phyloP scores from a whole-genome alignment of 2,329 filamentous ascomycete species.

The Rasamsonia emersonii region DNA sequence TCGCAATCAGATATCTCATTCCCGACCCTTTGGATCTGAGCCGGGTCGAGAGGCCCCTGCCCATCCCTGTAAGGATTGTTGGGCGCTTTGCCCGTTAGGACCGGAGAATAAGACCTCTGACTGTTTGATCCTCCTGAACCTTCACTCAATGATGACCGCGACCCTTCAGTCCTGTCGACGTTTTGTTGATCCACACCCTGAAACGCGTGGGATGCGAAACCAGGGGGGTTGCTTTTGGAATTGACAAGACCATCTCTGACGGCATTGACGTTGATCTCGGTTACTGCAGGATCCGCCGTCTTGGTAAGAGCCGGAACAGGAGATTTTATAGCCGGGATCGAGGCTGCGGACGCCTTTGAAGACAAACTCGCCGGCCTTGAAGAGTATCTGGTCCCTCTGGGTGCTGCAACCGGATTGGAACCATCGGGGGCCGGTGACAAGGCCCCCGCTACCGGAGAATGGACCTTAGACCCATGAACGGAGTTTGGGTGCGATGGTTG shows the following conservation, averaged over 20 bases:
- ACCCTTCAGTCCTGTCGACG: conserved; percentile 22
- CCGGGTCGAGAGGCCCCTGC: conserved; percentile 11
- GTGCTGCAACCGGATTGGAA: conserved; percentile 11
- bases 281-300: conserved; percentile 37
- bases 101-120: conserved; percentile 24
- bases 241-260: conserved; percentile 19
- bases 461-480: conserved; percentile 27
- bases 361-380: conserved; percentile 35
- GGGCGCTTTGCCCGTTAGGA: conserved; percentile 21
- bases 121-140: conserved; percentile 22
- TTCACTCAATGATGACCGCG: conserved; percentile 21
- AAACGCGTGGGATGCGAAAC: conserved; percentile 21
- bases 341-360: conserved; percentile 32
- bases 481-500: conserved; percentile 21
- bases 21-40: conserved; percentile 12
- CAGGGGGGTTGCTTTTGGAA: conserved; percentile 24
- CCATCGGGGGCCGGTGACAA: conserved; percentile 24
- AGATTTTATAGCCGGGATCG: conserved; percentile 30
- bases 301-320: conserved; percentile 29
- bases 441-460: conserved; percentile 25
- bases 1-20: conserved; percentile 15
- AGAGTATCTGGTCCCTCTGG: conserved; percentile 30
- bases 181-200: conserved; percentile 20
- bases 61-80: conserved; percentile 20
- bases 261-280: conserved; percentile 37